Conservation (phyloP, 192 early-diverging fungal species). For the Podila horticola region DNA sequence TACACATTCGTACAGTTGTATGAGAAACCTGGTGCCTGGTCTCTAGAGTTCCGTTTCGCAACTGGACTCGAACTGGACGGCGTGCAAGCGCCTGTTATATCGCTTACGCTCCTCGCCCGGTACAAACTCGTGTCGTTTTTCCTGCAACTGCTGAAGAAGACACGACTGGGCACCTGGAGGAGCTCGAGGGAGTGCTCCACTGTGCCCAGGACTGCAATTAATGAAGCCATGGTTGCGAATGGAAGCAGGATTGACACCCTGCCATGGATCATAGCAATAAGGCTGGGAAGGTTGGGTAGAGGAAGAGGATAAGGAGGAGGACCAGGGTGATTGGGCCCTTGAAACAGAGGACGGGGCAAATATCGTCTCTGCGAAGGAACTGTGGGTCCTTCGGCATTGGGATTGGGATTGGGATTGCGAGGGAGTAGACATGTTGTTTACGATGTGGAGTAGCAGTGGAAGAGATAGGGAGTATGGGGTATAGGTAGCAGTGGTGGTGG, state of each 20-base stretch:
- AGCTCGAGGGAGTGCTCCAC: constrained; percentile 4
- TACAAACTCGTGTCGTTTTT: neutral
- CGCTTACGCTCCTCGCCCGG: neutral
- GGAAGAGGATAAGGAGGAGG: neutral
- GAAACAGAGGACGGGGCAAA: no score
- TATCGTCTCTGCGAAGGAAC: no score
- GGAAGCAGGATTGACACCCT: neutral
- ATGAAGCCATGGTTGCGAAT: constrained; percentile 1
- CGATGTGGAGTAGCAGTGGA: no score
- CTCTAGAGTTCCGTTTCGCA: neutral
- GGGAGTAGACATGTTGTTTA: no score
- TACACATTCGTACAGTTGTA: constrained; percentile 25
- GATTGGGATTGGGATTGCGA: no score
- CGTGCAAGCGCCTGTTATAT: neutral
- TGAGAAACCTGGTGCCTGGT: neutral
- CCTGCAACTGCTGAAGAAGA: constrained; percentile 19
- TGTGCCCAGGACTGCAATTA: constrained; percentile 7
- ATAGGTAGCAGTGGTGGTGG: no score
- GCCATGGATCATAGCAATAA: neutral
- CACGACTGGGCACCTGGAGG: constrained; percentile 2
- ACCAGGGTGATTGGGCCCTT: no score
- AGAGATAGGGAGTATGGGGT: no score
- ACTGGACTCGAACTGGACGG: neutral
- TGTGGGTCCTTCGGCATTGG: no score
- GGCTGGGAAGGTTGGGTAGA: neutral